Percentiles rank a stretch among this genome's conserved stretches.
phyloP scores from a whole-genome alignment of 2,329 filamentous ascomycete genomes.

The Cryoendolithus antarcticus region DNA sequence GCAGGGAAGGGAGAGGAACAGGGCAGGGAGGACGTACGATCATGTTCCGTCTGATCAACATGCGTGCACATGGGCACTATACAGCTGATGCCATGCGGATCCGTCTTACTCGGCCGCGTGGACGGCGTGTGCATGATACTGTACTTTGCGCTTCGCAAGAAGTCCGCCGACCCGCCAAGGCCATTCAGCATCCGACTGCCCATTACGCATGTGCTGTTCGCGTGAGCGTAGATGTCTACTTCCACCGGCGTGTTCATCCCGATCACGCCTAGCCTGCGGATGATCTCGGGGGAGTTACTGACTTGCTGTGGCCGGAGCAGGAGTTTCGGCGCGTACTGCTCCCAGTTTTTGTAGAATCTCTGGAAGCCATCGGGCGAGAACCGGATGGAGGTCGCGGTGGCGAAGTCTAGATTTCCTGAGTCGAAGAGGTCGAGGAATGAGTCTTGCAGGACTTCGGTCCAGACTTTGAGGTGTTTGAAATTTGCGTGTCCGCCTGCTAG shows the following conservation, averaged over 20 bases:
- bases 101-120: constrained; percentile 66
- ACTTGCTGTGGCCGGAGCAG: constrained; percentile 80
- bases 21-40: constrained; percentile 28
- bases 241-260: constrained; percentile 94
- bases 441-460: constrained; percentile 89
- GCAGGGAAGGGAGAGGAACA: background rate
- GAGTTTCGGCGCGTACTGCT: constrained; percentile 66
- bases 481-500: constrained; percentile 60
- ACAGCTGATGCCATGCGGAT: constrained; percentile 69
- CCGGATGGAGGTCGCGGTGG: constrained; percentile 77
- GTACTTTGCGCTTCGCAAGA: constrained; percentile 68
- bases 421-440: constrained; percentile 90
- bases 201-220: constrained; percentile 83
- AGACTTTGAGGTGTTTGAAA: constrained; percentile 80
- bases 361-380: constrained; percentile 87
- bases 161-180: constrained; percentile 70
- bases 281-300: constrained; percentile 83
- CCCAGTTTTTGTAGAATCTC: constrained; percentile 80
- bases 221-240: constrained; percentile 89
- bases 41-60: constrained; percentile 85
- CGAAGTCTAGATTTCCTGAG: constrained; percentile 75
- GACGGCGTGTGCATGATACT: constrained; percentile 89
- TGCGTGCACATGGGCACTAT: constrained; percentile 90
- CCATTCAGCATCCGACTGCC: constrained; percentile 80
- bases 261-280: constrained; percentile 73